phyloP scores from a whole-genome alignment of 148 eudicot genomes.

The Camellia lanceoleosa region DNA sequence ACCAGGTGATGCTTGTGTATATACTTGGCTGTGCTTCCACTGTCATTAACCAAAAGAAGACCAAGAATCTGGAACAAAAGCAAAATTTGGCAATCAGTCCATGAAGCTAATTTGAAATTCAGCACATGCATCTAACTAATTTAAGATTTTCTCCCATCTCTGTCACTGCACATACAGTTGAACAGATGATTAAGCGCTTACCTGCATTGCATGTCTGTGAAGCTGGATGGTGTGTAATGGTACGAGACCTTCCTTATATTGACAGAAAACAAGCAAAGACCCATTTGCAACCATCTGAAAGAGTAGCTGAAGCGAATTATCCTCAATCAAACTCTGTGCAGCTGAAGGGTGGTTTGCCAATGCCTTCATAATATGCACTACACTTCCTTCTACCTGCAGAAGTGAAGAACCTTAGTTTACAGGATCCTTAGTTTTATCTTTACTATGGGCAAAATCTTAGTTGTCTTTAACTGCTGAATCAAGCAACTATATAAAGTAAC shows the following conservation, averaged over 20 bases:
- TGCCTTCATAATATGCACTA: conserved; percentile 97
- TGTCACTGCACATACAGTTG: neutral
- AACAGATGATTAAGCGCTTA: conserved; percentile 17
- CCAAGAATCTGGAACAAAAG: conserved; percentile 72
- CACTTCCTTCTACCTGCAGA: conserved; percentile 87
- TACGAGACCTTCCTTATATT: conserved; percentile 72
- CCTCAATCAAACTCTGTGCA: conserved; percentile 97
- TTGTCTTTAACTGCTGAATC: neutral
- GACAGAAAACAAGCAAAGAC: conserved; percentile 69
- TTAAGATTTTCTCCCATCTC: neutral
- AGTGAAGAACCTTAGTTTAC: conserved; percentile 10
- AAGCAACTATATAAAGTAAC: neutral
- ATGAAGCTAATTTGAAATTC: neutral
- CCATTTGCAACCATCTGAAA: conserved; percentile 99
- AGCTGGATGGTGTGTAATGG: conserved; percentile 96
- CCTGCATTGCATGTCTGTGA: conserved; percentile 99
- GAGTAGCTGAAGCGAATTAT: conserved; percentile 76
- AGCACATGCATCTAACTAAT: neutral
- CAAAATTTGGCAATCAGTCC: conserved; percentile 2
- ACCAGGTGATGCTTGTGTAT: conserved; percentile 95
- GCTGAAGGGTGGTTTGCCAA: conserved; percentile 88
- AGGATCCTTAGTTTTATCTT: neutral
- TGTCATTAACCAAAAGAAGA: conserved; percentile 89
- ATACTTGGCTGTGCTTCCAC: conserved; percentile 91
- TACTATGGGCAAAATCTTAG: too few relatives aligned